These are phyloP conservation scores for Sistotremastrum niveocremeum DNA, from an alignment of 768 basidiomycete genomes.

Conservation along the genomic window DNA sequence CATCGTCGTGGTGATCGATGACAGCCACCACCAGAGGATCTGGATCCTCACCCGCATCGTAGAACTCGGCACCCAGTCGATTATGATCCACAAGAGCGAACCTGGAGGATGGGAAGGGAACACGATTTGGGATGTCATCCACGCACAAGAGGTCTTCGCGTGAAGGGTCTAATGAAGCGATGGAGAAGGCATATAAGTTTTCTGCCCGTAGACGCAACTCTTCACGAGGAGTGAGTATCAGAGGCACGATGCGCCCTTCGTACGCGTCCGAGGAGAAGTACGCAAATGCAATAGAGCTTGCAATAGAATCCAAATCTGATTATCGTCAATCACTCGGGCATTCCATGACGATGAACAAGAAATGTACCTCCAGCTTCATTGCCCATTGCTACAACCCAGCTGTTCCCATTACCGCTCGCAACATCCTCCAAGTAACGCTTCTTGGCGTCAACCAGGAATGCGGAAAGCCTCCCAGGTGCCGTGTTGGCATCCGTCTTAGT, in stretches of 20 bases:
- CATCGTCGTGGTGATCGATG: slow-evolving; percentile 89
- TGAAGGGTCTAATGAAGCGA: slow-evolving; percentile 39
- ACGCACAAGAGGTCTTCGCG: slow-evolving; percentile 48
- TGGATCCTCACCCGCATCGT: slow-evolving; percentile 19
- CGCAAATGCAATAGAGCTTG: slow-evolving; percentile 74
- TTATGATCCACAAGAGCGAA: slow-evolving; percentile 94
- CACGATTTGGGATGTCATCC: slow-evolving; percentile 43
- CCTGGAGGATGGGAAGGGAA: slow-evolving; percentile 35
- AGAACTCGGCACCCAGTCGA: slow-evolving; percentile 35
- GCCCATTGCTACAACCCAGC: slow-evolving; percentile 85
- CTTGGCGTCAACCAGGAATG: slow-evolving; percentile 37
- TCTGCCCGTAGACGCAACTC: slow-evolving; percentile 78
- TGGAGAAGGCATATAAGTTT: slow-evolving; percentile 62
- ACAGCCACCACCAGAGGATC: slow-evolving; percentile 52
- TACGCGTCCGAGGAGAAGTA: slow-evolving; percentile 53
- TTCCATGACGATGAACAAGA: not conserved
- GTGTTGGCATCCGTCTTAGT: too few species aligned
- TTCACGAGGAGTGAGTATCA: slow-evolving; percentile 51
- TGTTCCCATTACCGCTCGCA: slow-evolving; percentile 27
- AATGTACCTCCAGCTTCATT: slow-evolving; percentile 89
- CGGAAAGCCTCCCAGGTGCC: slow-evolving; percentile 13
- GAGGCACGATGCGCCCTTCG: slow-evolving; percentile 48
- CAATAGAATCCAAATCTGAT: slow-evolving; percentile 81
- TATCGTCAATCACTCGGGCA: not conserved
- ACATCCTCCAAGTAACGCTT: slow-evolving; percentile 46